These are phyloP conservation scores for Sparassis latifolia DNA, from an alignment of 1,284 basidiomycete genomes.

Conservation along the genomic window DNA sequence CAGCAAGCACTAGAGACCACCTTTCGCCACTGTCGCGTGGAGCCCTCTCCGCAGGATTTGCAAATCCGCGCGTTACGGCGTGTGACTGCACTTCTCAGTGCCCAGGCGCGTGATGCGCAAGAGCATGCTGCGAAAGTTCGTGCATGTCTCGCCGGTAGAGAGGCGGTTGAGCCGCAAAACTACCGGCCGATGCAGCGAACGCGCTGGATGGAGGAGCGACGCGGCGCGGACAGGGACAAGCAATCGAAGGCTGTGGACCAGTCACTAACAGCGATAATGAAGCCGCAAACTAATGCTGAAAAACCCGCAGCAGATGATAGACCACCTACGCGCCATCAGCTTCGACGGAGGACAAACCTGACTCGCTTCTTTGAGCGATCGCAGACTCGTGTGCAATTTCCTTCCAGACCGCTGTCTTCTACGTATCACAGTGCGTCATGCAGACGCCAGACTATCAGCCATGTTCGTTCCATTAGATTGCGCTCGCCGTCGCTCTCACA, in stretches of 20 bases:
- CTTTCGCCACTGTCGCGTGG: conserved; percentile 21
- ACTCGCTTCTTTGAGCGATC: conserved; percentile 16
- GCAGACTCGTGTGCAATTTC: conserved; percentile 14
- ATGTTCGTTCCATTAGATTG: conserved; percentile 16
- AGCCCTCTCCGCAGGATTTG: conserved; percentile 33
- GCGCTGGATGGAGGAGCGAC: conserved; percentile 45
- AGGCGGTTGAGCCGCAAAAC: conserved; percentile 28
- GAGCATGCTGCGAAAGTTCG: conserved; percentile 36
- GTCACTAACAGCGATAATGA: conserved; percentile 10
- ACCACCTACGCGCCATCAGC: conserved; percentile 5
- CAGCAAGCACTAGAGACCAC: conserved; percentile 32
- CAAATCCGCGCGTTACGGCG: conserved; percentile 40
- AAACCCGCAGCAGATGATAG: neutral
- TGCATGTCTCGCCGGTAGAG: conserved; percentile 28
- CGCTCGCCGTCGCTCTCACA: conserved; percentile 10
- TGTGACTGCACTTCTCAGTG: conserved; percentile 34
- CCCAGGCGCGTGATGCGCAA: conserved; percentile 39
- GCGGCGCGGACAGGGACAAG: conserved; percentile 28
- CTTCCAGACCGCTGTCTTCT: conserved; percentile 1
- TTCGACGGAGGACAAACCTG: conserved; percentile 13
- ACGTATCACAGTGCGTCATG: conserved; percentile 2
- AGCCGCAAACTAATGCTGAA: conserved; percentile 5
- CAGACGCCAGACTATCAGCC: conserved; percentile 15
- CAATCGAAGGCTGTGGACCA: conserved; percentile 20
- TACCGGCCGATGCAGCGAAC: conserved; percentile 35